Percentiles rank a stretch among this genome's conserved stretches.
Conservation (phyloP, 768 basidiomycete genomes). For the Russula dissimulans region DNA sequence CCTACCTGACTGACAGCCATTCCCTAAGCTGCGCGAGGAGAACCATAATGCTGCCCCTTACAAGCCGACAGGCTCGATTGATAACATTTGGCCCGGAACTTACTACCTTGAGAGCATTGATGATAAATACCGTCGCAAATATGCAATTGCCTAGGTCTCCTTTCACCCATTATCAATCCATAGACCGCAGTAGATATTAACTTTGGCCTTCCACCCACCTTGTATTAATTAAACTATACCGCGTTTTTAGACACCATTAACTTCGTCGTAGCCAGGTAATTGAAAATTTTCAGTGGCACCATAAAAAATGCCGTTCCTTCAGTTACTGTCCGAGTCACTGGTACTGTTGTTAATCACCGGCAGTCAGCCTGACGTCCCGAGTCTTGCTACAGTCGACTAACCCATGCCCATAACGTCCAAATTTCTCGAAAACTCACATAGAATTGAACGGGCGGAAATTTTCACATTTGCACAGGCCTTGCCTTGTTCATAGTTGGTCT, state of each 20-base stretch:
- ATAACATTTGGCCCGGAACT: conserved; percentile 89
- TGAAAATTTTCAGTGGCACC: too few species aligned
- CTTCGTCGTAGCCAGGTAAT: background rate
- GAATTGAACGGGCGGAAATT: too few species aligned
- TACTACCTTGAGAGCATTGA: conserved; percentile 93
- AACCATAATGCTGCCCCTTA: conserved; percentile 89
- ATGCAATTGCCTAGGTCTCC: conserved; percentile 28
- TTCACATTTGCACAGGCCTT: too few species aligned
- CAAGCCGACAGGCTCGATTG: conserved; percentile 74
- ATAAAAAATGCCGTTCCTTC: too few species aligned
- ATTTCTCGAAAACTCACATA: too few species aligned
- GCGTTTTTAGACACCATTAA: conserved; percentile 8
- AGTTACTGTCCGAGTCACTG: too few species aligned
- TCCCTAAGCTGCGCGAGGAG: conserved; percentile 72
- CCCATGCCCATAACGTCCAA: too few species aligned
- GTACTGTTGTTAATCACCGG: too few species aligned
- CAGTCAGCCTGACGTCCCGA: too few species aligned
- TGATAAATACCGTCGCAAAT: conserved; percentile 85
- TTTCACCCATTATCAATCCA: background rate
- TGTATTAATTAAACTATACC: conserved; percentile 10
- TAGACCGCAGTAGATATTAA: background rate
- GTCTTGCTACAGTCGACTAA: too few species aligned
- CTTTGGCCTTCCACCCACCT: background rate
- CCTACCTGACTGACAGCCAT: background rate
- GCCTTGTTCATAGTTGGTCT: too few species aligned